Base-by-base conservation (phyloP, 805 yeast genomes). In the Metschnikowia koreensis region DNA sequence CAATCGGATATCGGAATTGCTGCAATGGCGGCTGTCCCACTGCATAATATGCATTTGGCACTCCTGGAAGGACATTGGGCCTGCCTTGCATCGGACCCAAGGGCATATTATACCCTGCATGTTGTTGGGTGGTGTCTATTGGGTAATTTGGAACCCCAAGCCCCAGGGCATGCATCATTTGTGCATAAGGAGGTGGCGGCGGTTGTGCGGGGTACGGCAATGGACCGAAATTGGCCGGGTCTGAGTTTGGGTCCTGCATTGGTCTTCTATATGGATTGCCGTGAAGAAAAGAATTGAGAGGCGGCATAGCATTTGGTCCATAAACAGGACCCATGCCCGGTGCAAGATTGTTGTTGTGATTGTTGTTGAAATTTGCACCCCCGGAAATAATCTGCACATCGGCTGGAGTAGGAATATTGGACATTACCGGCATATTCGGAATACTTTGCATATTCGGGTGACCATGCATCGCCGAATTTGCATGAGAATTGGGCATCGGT, bases 171-270 rank as follows among this genome's bases (percentile, higher is more conserved):
- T 26, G 47, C 39, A 38, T 27, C 41, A 48, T 39, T 12, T 39
- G 50, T n/a, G 44, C 29, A 27, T 45, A 29, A 7, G 28, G 49
- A 15, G 27, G 43, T 10, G 36, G 50, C 28, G 27, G 41, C 11
- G 41, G 45, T 13, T 29, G 46, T 9, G 38, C 42, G 13, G 31
- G 38, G 44, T 47, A 38, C n/a, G 46, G 38, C 7, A 11, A 41
- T 22, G 27, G 42, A 16, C 51, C 46, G 26, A 47, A 42, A 33
- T 42, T 41, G 29, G 43, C 41, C 1, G 51, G 46, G 26, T 47
- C 46, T 4, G 46, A 29, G 7, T 37, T 42, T 3, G 46, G 34
- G 8, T 47, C 51, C n/a, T 16, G 46, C 29, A 41, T 28, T 16
- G 45, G 15, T 36, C 50, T 43, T 29, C 45, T 33, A 34, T 33